These are phyloP conservation scores for Aspergillus calidoustus DNA, from an alignment of 2,329 filamentous ascomycete species.

Conservation along the genomic window DNA sequence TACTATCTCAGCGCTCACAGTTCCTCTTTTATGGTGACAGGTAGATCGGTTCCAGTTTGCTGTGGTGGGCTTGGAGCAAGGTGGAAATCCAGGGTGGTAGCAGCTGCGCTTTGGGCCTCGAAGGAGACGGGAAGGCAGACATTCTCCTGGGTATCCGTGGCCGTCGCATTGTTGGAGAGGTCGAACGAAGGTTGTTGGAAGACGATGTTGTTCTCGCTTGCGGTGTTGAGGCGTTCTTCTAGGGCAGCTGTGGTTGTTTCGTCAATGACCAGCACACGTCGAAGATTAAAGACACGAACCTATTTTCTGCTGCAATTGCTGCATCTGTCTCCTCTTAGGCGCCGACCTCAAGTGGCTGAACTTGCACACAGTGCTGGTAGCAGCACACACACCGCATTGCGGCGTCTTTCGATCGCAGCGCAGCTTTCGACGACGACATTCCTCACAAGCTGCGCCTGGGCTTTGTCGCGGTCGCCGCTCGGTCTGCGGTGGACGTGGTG, in stretches of 20 bases:
- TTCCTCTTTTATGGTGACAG: neutral
- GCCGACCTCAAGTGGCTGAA: neutral
- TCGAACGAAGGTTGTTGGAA: neutral
- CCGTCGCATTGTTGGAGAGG: neutral
- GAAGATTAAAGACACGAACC: neutral
- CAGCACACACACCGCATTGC: conserved; percentile 10
- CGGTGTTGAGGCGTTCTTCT: neutral
- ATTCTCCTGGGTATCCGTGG: neutral
- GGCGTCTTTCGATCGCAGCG: conserved; percentile 15
- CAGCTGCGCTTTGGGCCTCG: neutral
- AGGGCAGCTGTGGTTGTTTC: neutral
- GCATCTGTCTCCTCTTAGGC: conserved; percentile 11
- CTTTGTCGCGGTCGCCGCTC: neutral
- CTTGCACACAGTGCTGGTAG: conserved; percentile 1
- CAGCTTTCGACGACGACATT: conserved; percentile 16
- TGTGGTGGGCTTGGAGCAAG: neutral
- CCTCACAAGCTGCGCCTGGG: conserved; percentile 7
- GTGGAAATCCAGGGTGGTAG: neutral
- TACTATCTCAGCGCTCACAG: neutral
- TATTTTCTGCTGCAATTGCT: conserved; percentile 2
- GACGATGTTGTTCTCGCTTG: neutral
- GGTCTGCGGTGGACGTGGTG: neutral
- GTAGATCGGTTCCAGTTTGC: neutral
- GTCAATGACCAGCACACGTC: neutral
- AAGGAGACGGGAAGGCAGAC: neutral